Base-by-base conservation (phyloP, 2,329 filamentous ascomycete species). In the Pezicula rhizophila region DNA sequence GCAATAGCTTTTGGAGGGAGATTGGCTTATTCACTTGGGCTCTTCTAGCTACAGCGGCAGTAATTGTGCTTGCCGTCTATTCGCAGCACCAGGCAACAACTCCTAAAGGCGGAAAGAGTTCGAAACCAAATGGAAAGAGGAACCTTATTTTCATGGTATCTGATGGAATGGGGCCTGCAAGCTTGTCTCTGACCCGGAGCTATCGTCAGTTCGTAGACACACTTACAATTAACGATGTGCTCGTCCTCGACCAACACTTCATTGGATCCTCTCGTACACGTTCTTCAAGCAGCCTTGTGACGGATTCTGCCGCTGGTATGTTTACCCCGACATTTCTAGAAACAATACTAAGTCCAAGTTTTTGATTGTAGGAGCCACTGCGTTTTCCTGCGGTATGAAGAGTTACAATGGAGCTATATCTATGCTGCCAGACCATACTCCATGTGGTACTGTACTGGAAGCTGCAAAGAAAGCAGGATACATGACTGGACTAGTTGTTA, bases 71-170 rank as follows among this genome's bases (percentile, higher is more conserved):
- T 17, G 87, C 87, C 3, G 86, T 93, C n/a, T 69, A 87, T 14
- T 87, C 89, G 63, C 89, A 96, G 67, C 78, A 82, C 59, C 75
- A 81, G 53, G 71, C 77, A 48, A 76, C 73, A 10, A 58, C 65
- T 37, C 60, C 58, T 33, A 61, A 56, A 25, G 51, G 53, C 40
- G 42, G 11, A 34, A 49, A 48, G 28, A 53, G 52, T 15, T 33
- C 46, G 5, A 57, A 55, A 34, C 72, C 75, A 48, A 68, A 61
- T 25, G 80, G 82, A 46, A 99, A 97, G 75, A 80, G 89, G 47
- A 99, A 97, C 68, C 76, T 99, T 46, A 85, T 99, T 60, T 97
- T 99, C 74, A 99, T 99, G 93, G 92, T 99, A 34, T 96, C 89
- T 1, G 93, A 99, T 67, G 93, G 93, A 62, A 99, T 99, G 93